These are phyloP conservation scores for Chytriomyces hyalinus DNA, from an alignment of 192 early-diverging fungal genomes.

Conservation along the genomic window DNA sequence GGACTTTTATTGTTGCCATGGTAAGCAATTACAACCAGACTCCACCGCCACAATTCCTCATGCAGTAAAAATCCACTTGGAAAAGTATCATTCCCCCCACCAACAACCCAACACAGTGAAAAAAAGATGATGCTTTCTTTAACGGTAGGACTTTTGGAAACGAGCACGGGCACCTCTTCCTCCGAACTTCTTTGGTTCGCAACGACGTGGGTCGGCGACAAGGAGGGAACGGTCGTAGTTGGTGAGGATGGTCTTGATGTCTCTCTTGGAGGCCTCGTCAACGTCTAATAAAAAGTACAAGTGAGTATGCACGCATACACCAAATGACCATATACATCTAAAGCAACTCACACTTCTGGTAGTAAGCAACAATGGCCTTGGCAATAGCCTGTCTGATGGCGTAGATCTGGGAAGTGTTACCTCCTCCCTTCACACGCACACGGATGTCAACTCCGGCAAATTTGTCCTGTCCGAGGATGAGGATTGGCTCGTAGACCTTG, in stretches of 20 bases:
- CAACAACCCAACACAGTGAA: conserved; percentile 3
- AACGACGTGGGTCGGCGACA: conserved; percentile 97
- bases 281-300: conserved; percentile 59
- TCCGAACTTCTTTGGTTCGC: conserved; percentile 99
- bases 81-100: not conserved
- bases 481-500: conserved; percentile 99
- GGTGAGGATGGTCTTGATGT: conserved; percentile 92
- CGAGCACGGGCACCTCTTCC: conserved; percentile 98
- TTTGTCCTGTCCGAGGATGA: conserved; percentile 93
- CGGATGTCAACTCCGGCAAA: conserved; percentile 97
- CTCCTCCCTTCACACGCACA: conserved; percentile 96
- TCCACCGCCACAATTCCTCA: not conserved
- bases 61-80: not conserved
- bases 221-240: conserved; percentile 96
- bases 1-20: not conserved
- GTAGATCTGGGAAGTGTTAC: conserved; percentile 96
- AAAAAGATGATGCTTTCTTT: conserved; percentile 25
- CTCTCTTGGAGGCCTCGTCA: conserved; percentile 99
- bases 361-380: conserved; percentile 98
- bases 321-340: not conserved
- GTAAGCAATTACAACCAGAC: not conserved
- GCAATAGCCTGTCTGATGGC: conserved; percentile 98
- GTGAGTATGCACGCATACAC: not conserved
- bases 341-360: conserved; percentile 87
- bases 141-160: conserved; percentile 72